Evolutionary conservation across 2,329 filamentous ascomycete species (phyloP), one percentile per base, ranked within the genome.

Genomic region (Arthrobotrys sphaeroides): DNA sequence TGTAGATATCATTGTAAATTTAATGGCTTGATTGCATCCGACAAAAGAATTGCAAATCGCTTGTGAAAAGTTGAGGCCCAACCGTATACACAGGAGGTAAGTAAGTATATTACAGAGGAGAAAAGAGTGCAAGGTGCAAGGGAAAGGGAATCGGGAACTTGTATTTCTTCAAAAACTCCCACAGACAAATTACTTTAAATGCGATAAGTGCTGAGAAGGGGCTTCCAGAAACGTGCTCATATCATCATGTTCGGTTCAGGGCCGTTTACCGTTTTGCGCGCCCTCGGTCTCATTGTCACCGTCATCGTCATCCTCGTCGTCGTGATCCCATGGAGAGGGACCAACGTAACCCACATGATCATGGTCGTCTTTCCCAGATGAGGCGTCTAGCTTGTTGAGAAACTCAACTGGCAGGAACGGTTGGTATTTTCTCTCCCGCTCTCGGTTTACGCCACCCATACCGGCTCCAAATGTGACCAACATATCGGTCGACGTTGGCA

Each of bases 401-500:
- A 98, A 97, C 83, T 99, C 95, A 0, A 94, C 90, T 16, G 95
- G 94, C 62, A 99, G 92, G 0, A 92, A 96, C 1, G 95, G 95
- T 49, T 97, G 96, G 82, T 99, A 99, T 83, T 97, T 97, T 78
- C 93, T 87, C 82, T 96, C 95, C 68, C 93, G 87, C 83, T 98
- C 95, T 77, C 91, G 88, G 83, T 99, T 97, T 51, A 95, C 85
- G 0, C 95, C 95, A 3, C 95, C 95, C 80, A 98, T 95, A 0
- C 95, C 95, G 10, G 95, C 94, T 0, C 95, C 95, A 80, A 96
- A 99, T 78, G 90, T 94, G 53, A 99, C 89, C 53, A 98, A 87
- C 95, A 99, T 99, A 82, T 99, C 95, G 24, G 94, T 98, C 69
- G 93, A 95, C 0, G 94, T 97, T 0, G 95, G 95, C 26, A 99